phyloP scores from a whole-genome alignment of 352 stramenopile species.

The Pythium aphanidermatum region DNA sequence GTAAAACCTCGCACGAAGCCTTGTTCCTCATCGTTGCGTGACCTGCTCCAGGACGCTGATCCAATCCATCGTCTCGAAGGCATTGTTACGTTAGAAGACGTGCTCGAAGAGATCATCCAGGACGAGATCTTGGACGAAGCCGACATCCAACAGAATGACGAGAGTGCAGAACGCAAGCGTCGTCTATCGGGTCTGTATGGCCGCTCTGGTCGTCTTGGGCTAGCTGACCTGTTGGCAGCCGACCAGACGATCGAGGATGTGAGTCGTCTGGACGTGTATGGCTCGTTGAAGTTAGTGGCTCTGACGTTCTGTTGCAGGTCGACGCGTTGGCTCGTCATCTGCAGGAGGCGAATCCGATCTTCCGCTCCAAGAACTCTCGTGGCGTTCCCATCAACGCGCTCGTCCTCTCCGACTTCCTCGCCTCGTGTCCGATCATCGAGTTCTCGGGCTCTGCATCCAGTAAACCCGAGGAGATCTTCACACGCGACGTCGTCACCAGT shows the following conservation, averaged over 20 bases:
- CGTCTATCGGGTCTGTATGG: constrained; percentile 43
- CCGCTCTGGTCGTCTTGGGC: constrained; percentile 33
- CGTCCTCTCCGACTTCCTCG: constrained; percentile 23
- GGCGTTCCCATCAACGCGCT: constrained; percentile 21
- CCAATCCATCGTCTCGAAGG: constrained; percentile 92
- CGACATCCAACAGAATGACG: constrained; percentile 52
- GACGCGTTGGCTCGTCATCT: constrained; percentile 25
- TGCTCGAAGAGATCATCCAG: constrained; percentile 96
- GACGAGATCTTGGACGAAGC: constrained; percentile 96
- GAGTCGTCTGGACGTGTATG: not conserved
- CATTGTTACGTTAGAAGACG: constrained; percentile 98
- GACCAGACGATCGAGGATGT: constrained; percentile 35
- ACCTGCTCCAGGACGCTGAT: constrained; percentile 44
- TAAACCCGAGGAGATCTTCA: constrained; percentile 18
- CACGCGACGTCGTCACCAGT: constrained; percentile 22
- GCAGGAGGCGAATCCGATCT: constrained; percentile 27
- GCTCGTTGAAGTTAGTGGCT: not conserved
- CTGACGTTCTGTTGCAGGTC: constrained; percentile 10
- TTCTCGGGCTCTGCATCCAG: constrained; percentile 12
- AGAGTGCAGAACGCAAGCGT: constrained; percentile 40
- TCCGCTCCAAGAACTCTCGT: constrained; percentile 23
- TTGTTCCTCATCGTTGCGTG: constrained; percentile 1
- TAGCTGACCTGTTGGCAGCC: constrained; percentile 33
- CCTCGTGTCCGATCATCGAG: constrained; percentile 25
- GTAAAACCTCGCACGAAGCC: not conserved